Conservation (phyloP, 495 filamentous ascomycete species). For the Darksidea phi region DNA sequence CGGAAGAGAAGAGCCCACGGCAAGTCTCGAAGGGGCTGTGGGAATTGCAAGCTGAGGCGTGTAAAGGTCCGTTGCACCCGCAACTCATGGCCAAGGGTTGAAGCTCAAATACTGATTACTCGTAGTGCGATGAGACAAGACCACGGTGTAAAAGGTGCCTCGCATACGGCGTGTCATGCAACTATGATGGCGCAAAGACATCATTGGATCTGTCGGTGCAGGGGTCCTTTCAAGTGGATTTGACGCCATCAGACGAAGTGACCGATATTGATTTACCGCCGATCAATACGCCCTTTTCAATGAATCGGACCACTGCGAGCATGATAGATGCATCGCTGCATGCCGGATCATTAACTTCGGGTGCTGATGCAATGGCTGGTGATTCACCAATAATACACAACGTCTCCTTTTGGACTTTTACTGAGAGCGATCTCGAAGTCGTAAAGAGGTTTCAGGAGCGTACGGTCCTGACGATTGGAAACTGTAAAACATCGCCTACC, state of each 20-base stretch:
- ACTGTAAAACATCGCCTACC: conserved; percentile 27
- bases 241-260: background rate
- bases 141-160: conserved; percentile 48
- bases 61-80: conserved; percentile 45
- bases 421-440: conserved; percentile 33
- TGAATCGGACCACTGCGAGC: conserved; percentile 5
- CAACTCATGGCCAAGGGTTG: background rate
- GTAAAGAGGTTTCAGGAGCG: conserved; percentile 43
- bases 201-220: conserved; percentile 43
- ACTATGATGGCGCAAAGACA: conserved; percentile 39
- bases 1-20: conserved; percentile 46
- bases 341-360: background rate
- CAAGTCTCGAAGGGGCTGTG: conserved; percentile 48
- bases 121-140: conserved; percentile 50
- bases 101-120: background rate
- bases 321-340: conserved; percentile 10
- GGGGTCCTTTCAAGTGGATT: conserved; percentile 38
- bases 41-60: conserved; percentile 51
- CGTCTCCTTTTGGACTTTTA: conserved; percentile 13
- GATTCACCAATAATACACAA: too few relatives aligned
- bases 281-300: too few relatives aligned
- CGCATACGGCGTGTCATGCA: conserved; percentile 47
- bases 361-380: background rate
- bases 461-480: conserved; percentile 47
- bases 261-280: too few relatives aligned